A percentile compares a stretch with the other conserved stretches of the same genome.
phyloP scores from a whole-genome alignment of 257 asterid genomes.

The Solanum chiquidenum region DNA sequence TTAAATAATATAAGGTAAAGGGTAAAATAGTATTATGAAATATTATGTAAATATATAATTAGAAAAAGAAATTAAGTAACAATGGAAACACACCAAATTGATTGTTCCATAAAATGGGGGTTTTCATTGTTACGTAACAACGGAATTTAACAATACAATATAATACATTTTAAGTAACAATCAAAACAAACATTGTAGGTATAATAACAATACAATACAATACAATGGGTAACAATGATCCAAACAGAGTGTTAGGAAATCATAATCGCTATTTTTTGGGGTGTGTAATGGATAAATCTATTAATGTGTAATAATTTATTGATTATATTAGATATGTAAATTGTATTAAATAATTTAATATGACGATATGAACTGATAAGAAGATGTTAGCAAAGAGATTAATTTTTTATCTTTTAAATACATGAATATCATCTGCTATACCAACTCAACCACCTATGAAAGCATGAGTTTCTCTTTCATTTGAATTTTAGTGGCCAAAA shows the following conservation, averaged over 20 bases:
- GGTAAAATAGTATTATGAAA: too few species aligned
- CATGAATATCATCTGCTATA: neutral
- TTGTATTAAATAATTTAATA: neutral
- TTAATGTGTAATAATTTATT: neutral
- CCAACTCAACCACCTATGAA: neutral
- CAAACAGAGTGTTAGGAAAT: neutral
- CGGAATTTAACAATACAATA: too few species aligned
- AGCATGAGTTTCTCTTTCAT: neutral
- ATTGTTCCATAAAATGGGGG: too few species aligned
- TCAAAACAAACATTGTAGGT: too few species aligned
- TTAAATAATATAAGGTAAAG: too few species aligned
- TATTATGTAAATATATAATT: too few species aligned
- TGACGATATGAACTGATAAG: accelerated
- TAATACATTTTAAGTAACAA: too few species aligned
- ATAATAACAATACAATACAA: too few species aligned
- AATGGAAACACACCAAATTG: too few species aligned
- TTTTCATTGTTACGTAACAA: too few species aligned
- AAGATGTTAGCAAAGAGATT: accelerated
- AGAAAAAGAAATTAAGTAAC: too few species aligned
- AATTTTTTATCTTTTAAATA: accelerated
- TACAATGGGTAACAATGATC: too few species aligned
- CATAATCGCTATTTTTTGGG: neutral
- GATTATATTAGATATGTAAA: neutral
- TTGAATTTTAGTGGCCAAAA: neutral
- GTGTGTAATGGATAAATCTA: neutral